Evolutionary conservation across 352 stramenopile genomes (phyloP).

Genomic region (Halophytophthora batemanensis): DNA sequence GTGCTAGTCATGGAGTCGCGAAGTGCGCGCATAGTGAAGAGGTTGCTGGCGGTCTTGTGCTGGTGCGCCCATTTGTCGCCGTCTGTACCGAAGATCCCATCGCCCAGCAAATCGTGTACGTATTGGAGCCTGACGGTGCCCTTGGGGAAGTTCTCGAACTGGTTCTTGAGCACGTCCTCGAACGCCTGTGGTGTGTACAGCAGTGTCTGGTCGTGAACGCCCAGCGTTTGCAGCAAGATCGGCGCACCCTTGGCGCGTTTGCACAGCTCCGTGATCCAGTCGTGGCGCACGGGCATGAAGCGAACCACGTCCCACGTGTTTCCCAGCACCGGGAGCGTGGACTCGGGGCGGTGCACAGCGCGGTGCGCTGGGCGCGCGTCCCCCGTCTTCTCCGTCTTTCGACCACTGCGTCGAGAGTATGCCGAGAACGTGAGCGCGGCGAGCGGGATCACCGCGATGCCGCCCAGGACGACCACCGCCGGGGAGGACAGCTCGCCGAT

Average conservation of each 20-base stretch:
- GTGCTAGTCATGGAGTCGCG: slow-evolving; percentile 44
- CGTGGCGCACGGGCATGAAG: slow-evolving; percentile 27
- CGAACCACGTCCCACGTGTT: slow-evolving; percentile 40
- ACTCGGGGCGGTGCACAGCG: too few species aligned
- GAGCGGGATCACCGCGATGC: too few species aligned
- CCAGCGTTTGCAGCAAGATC: slow-evolving; percentile 30
- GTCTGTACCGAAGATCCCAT: slow-evolving; percentile 59
- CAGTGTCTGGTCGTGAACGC: slow-evolving; percentile 28
- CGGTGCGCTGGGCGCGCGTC: too few species aligned
- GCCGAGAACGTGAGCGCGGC: too few species aligned
- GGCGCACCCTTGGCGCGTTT: slow-evolving; percentile 28
- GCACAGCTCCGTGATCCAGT: slow-evolving; percentile 41
- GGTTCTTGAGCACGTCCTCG: slow-evolving; percentile 55
- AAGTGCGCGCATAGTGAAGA: slow-evolving; percentile 43
- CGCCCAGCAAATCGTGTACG: slow-evolving; percentile 37
- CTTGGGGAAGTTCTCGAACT: slow-evolving; percentile 78
- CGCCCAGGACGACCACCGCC: too few species aligned
- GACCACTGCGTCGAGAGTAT: too few species aligned
- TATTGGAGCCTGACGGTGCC: slow-evolving; percentile 27
- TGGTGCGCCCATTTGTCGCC: slow-evolving; percentile 45
- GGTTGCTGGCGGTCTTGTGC: slow-evolving; percentile 47
- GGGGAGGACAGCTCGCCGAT: too few species aligned
- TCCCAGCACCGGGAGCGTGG: slow-evolving; percentile 29
- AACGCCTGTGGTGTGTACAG: slow-evolving; percentile 38
- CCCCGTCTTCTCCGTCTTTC: too few species aligned